These are phyloP conservation scores for Mortierella antarctica DNA, from an alignment of 192 early-diverging fungal species.

Conservation along the genomic window DNA sequence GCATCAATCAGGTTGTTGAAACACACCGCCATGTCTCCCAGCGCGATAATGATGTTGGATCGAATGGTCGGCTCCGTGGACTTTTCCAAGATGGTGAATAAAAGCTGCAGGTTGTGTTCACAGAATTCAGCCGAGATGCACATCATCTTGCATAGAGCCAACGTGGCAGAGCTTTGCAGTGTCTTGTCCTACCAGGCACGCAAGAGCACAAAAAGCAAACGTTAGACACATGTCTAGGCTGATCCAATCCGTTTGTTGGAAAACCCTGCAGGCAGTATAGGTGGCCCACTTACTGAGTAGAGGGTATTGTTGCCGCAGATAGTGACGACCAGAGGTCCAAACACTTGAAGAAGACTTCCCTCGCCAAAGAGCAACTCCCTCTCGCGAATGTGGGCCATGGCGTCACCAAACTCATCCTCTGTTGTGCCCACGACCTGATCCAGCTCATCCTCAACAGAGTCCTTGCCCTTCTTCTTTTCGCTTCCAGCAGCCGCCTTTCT, in stretches of 20 bases:
- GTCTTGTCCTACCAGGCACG: constrained; percentile 68
- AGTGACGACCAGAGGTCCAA: constrained; percentile 83
- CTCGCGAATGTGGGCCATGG: constrained; percentile 88
- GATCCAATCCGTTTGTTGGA: no score
- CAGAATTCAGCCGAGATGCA: constrained; percentile 96
- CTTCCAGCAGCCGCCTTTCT: constrained; percentile 64
- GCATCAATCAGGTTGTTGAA: constrained; percentile 98
- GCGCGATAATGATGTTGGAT: constrained; percentile 93
- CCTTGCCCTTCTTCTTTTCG: constrained; percentile 52
- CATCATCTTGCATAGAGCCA: constrained; percentile 96
- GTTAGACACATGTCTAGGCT: neutral
- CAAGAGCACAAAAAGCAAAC: neutral
- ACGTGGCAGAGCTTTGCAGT: constrained; percentile 89
- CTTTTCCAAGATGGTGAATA: constrained; percentile 91
- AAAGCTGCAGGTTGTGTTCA: constrained; percentile 88
- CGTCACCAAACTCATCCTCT: constrained; percentile 97
- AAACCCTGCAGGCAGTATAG: neutral
- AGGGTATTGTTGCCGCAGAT: constrained; percentile 85
- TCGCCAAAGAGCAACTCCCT: constrained; percentile 88
- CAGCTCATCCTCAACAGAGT: constrained; percentile 82
- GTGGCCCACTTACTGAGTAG: constrained; percentile 72
- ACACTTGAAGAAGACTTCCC: constrained; percentile 79
- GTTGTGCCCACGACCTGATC: constrained; percentile 92
- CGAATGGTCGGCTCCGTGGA: constrained; percentile 87
- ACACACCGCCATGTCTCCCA: constrained; percentile 98